Conservation (phyloP, 495 filamentous ascomycete species). For the Daldinia grandis region DNA sequence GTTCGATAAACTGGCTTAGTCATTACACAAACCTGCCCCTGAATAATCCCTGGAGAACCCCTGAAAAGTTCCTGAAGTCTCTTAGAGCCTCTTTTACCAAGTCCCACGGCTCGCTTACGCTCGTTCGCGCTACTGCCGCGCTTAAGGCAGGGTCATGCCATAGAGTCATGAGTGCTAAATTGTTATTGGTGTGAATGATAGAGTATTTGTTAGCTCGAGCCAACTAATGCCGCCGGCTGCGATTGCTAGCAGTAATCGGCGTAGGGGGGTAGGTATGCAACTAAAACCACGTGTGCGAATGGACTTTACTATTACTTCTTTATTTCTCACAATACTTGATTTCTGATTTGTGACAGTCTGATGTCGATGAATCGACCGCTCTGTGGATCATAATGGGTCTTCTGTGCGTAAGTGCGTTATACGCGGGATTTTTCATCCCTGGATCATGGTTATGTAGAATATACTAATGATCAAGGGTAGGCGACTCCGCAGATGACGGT, state of each 20-base stretch:
- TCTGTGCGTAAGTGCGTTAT: conserved; percentile 9
- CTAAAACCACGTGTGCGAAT: conserved; percentile 29
- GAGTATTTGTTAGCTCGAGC: conserved; percentile 4
- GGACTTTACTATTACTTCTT: too few relatives aligned
- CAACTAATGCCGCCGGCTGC: conserved; percentile 20
- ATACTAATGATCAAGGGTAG: conserved; percentile 18
- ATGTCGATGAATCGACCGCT: conserved; percentile 9
- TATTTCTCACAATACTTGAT: conserved; percentile 8
- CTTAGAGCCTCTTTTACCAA: conserved; percentile 6
- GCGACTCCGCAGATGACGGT: conserved; percentile 16
- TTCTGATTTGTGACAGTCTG: conserved; percentile 8
- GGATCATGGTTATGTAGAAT: background rate
- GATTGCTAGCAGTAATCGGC: conserved; percentile 21
- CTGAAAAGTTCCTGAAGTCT: conserved; percentile 13
- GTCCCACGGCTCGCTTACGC: background rate
- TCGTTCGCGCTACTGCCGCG: conserved; percentile 16
- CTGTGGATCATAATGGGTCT: conserved; percentile 13
- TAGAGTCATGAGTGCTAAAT: conserved; percentile 2
- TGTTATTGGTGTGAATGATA: conserved; percentile 13
- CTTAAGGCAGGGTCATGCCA: background rate
- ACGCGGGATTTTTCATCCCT: conserved; percentile 7
- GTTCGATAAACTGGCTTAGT: conserved; percentile 10
- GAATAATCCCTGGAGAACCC: conserved; percentile 8
- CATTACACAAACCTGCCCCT: conserved; percentile 2
- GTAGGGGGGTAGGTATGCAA: conserved; percentile 13